Percentiles rank a stretch among this genome's conserved stretches.
Evolutionary conservation across 2,329 filamentous ascomycete genomes (phyloP).

Genomic region (Chalaropsis thielavioides): DNA sequence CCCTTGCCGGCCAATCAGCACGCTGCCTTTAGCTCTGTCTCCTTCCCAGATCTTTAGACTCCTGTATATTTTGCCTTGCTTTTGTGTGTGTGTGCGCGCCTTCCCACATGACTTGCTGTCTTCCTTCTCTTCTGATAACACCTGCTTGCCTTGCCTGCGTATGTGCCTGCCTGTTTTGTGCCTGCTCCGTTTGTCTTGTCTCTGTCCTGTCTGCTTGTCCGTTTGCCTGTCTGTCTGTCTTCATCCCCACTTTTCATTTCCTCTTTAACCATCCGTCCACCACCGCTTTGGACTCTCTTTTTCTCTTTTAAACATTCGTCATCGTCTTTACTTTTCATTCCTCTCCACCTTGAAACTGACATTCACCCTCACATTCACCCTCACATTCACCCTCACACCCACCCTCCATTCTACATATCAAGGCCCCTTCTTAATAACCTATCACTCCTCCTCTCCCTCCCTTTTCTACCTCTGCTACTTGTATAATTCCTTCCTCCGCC

Average conservation of each 20-base stretch:
- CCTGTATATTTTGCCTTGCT: background rate
- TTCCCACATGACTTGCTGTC: background rate
- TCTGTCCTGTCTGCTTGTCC: background rate
- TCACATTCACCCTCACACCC: background rate
- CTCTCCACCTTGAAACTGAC: background rate
- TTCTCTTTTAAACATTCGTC: background rate
- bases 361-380: background rate
- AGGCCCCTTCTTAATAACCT: background rate
- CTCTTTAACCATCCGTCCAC: slow-evolving; percentile 5
- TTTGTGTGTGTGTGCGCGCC: too few relatives aligned
- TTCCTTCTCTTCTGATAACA: background rate
- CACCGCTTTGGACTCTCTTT: background rate
- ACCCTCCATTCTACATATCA: too few relatives aligned
- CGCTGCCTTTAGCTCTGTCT: background rate
- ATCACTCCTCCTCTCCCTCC: background rate
- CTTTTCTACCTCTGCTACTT: background rate
- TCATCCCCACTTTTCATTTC: slow-evolving; percentile 3
- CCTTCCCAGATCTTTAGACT: background rate
- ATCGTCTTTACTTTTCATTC: background rate
- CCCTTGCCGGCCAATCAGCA: background rate
- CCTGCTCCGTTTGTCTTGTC: background rate
- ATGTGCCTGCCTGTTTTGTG: background rate
- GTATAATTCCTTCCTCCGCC: background rate
- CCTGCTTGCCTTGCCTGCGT: background rate
- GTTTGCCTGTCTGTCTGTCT: background rate